These are phyloP conservation scores for Tetracladium setigerum DNA, from an alignment of 495 filamentous ascomycete genomes.

Conservation along the genomic window DNA sequence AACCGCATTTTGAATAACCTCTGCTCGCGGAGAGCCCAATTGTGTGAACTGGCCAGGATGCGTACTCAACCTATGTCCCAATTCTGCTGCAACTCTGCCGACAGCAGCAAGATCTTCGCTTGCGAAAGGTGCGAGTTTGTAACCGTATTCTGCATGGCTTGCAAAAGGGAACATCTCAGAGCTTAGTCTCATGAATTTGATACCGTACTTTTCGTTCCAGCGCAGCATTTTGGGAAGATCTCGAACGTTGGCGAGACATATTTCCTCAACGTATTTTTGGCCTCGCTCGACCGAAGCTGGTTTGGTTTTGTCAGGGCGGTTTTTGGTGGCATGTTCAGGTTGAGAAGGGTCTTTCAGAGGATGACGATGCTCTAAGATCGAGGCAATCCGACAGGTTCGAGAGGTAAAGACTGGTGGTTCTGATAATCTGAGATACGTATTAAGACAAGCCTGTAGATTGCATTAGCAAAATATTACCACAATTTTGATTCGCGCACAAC, in stretches of 20 bases:
- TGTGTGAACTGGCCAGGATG: conserved; percentile 91
- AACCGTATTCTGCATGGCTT: conserved; percentile 79
- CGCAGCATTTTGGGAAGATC: conserved; percentile 80
- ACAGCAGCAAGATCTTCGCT: conserved; percentile 67
- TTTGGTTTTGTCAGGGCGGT: conserved; percentile 67
- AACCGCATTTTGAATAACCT: conserved; percentile 67
- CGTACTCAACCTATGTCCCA: conserved; percentile 80
- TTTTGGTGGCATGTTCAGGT: conserved; percentile 74
- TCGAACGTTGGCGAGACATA: conserved; percentile 75
- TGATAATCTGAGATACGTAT: conserved; percentile 83
- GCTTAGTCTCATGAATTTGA: conserved; percentile 86
- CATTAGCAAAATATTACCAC: conserved; percentile 2
- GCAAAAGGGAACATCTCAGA: conserved; percentile 98
- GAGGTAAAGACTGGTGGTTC: conserved; percentile 88
- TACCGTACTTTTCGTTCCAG: conserved; percentile 91
- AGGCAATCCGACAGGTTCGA: conserved; percentile 83
- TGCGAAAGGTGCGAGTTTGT: conserved; percentile 81
- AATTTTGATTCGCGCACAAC: conserved; percentile 21
- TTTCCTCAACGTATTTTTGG: conserved; percentile 61
- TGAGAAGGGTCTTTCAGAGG: conserved; percentile 66
- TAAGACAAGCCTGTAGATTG: conserved; percentile 65
- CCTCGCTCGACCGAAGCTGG: conserved; percentile 53
- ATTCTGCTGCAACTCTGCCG: conserved; percentile 68
- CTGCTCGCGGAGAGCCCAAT: conserved; percentile 66
- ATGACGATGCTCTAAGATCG: conserved; percentile 82